phyloP scores from a whole-genome alignment of 202 grass and related monocot species.

The Panicum virgatum region DNA sequence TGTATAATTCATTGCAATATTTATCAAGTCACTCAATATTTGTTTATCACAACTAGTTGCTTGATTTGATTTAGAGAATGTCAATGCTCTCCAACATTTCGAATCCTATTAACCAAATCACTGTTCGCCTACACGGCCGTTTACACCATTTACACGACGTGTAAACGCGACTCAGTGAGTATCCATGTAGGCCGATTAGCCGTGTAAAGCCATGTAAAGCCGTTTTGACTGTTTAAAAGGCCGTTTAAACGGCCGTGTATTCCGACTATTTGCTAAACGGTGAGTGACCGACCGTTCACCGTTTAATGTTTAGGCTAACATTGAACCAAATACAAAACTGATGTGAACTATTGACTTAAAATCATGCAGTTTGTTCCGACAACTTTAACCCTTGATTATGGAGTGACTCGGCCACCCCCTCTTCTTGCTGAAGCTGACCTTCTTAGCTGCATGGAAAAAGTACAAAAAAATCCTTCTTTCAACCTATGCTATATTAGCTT shows the following conservation, averaged over 20 bases:
- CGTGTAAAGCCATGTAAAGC: too few species aligned
- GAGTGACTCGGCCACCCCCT: slow-evolving; percentile 86
- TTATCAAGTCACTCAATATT: background rate
- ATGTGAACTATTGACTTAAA: slow-evolving; percentile 4
- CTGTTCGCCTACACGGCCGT: too few species aligned
- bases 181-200: too few species aligned
- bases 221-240: too few species aligned
- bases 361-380: slow-evolving; percentile 87
- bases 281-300: too few species aligned
- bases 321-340: slow-evolving; percentile 25
- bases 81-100: background rate
- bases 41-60: background rate
- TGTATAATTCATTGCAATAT: slow-evolving; percentile 5
- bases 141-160: too few species aligned
- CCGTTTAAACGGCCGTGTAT: too few species aligned
- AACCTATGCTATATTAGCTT: background rate
- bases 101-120: slow-evolving; percentile 10
- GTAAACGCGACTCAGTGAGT: too few species aligned
- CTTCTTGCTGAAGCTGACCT: slow-evolving; percentile 98
- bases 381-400: slow-evolving; percentile 90
- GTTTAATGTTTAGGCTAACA: too few species aligned
- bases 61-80: background rate
- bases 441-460: slow-evolving; percentile 96
- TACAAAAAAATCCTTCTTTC: slow-evolving; percentile 41
- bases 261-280: too few species aligned